phyloP scores from a whole-genome alignment of 225 moss, liverwort and hornwort genomes.

The Antitrichia curtipendula region DNA sequence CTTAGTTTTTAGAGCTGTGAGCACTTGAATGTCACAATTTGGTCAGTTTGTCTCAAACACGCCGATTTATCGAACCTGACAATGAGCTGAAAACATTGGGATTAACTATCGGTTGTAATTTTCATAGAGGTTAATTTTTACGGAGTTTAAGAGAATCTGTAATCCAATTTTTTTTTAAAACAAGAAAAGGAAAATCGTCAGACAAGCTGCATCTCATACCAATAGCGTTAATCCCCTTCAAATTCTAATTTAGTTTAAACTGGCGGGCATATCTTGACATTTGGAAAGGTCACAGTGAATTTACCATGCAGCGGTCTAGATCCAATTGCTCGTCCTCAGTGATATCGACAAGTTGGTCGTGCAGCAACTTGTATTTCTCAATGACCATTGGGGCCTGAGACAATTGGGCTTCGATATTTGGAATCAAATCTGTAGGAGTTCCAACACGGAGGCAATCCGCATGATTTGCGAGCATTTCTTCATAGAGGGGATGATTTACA shows the following conservation, averaged over 20 bases:
- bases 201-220: neutral
- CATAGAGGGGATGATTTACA: conserved; percentile 43
- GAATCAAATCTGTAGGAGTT: conserved; percentile 52
- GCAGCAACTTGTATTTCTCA: conserved; percentile 23
- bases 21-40: neutral
- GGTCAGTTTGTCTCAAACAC: neutral
- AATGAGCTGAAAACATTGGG: neutral
- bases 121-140: too few relatives aligned
- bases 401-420: conserved; percentile 47
- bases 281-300: neutral
- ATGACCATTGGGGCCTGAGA: neutral
- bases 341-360: conserved; percentile 11
- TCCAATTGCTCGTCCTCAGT: conserved; percentile 29
- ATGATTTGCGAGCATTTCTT: conserved; percentile 46
- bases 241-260: neutral
- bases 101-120: neutral
- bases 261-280: neutral
- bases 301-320: conserved; percentile 61
- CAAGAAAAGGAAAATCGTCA: neutral
- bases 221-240: neutral
- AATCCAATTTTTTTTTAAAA: too few relatives aligned
- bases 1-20: neutral
- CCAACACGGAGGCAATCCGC: conserved; percentile 58
- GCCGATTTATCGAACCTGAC: neutral
- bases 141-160: neutral